Evolutionary conservation across 2,329 filamentous ascomycete species (phyloP).

Genomic region (Fusarium sp.): DNA sequence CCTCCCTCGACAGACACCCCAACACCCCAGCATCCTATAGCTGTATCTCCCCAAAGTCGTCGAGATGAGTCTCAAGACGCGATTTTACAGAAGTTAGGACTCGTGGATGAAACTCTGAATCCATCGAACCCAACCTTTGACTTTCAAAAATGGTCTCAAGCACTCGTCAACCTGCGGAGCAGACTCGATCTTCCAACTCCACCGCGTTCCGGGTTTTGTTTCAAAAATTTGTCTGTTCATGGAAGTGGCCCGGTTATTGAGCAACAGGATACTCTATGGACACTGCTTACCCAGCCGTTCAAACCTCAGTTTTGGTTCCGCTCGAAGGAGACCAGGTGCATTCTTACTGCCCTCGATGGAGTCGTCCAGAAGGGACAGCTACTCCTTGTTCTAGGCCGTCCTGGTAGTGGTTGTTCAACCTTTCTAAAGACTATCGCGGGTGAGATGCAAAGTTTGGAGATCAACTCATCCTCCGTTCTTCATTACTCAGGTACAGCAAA

Average conservation of each 20-base stretch:
- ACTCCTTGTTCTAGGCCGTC: slow-evolving; percentile 75
- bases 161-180: background rate
- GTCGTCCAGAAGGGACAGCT: slow-evolving; percentile 74
- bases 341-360: slow-evolving; percentile 73
- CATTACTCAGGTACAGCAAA: slow-evolving; percentile 68
- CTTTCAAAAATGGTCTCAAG: slow-evolving; percentile 3
- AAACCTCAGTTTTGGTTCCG: slow-evolving; percentile 49
- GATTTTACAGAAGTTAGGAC: background rate
- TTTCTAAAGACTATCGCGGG: slow-evolving; percentile 72
- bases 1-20: too few relatives aligned
- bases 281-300: slow-evolving; percentile 68
- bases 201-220: slow-evolving; percentile 6
- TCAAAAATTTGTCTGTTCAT: slow-evolving; percentile 71
- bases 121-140: background rate
- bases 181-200: background rate
- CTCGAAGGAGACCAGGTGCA: slow-evolving; percentile 65
- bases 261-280: slow-evolving; percentile 74
- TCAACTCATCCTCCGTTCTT: slow-evolving; percentile 63
- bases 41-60: too few relatives aligned
- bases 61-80: background rate
- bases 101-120: background rate
- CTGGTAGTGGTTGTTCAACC: slow-evolving; percentile 73
- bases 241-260: slow-evolving; percentile 76
- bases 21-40: too few relatives aligned
- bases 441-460: slow-evolving; percentile 67